A percentile compares a stretch with the other conserved stretches of the same genome.
These are phyloP conservation scores for Parietichytrium sp. DNA, from an alignment of 108 stramenopile species.

Conservation along the genomic window DNA sequence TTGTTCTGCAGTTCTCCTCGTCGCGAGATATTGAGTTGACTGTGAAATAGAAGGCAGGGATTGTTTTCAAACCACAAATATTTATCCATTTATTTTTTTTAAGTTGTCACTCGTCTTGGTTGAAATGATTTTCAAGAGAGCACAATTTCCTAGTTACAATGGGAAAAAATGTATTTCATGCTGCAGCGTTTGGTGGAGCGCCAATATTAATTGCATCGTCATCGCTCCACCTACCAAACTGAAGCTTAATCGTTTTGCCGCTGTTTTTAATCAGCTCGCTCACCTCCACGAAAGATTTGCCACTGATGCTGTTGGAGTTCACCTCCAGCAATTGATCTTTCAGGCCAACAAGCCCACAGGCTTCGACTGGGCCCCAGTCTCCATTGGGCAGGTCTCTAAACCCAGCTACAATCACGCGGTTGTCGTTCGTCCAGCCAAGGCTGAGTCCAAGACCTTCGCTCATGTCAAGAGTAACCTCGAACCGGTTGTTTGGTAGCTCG, in stretches of 20 bases:
- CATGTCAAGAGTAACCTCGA: constrained; percentile 28
- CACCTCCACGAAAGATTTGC: constrained; percentile 28
- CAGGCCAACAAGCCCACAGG: constrained; percentile 1
- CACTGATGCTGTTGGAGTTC: background rate
- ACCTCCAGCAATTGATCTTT: constrained; percentile 8
- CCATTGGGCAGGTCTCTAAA: constrained; percentile 29
- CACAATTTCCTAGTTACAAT: too few relatives aligned
- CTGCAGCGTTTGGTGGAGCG: too few relatives aligned
- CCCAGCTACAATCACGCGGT: constrained; percentile 23
- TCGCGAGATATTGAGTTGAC: too few relatives aligned
- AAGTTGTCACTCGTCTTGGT: too few relatives aligned
- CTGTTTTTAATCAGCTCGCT: constrained; percentile 13
- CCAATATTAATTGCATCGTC: background rate
- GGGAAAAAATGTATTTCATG: too few relatives aligned
- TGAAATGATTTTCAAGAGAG: too few relatives aligned
- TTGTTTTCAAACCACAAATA: too few relatives aligned
- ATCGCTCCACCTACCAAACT: constrained; percentile 20
- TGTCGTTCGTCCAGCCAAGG: constrained; percentile 26
- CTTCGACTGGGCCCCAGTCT: constrained; percentile 6
- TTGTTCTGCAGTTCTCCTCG: too few relatives aligned
- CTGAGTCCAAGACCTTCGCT: constrained; percentile 30
- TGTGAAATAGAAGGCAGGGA: too few relatives aligned
- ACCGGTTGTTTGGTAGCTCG: constrained; percentile 27
- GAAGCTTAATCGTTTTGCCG: constrained; percentile 21
- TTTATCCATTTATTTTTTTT: too few relatives aligned